Conservation (phyloP, 805 yeast genomes). For the Wickerhamiella kazuoi region DNA sequence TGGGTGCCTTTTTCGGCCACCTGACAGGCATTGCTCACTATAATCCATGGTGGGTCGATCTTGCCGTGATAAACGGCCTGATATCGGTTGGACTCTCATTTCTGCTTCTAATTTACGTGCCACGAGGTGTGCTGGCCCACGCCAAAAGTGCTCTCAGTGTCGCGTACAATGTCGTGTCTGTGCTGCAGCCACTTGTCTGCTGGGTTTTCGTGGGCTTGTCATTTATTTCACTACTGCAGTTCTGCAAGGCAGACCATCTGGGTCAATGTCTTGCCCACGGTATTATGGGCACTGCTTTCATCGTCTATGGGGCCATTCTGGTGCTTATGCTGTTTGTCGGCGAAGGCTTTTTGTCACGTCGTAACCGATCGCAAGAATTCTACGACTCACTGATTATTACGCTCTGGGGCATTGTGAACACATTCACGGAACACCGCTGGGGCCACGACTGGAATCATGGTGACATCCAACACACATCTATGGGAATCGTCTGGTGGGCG, state of each 20-base stretch:
- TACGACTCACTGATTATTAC: constrained; percentile 70
- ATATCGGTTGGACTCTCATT: constrained; percentile 22
- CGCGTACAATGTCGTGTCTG: constrained; percentile 19
- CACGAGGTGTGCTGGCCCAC: constrained; percentile 21
- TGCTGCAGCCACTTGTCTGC: constrained; percentile 32
- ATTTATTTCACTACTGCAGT: constrained; percentile 69
- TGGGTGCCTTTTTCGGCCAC: constrained; percentile 26
- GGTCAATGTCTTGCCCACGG: constrained; percentile 97
- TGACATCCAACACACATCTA: constrained; percentile 85
- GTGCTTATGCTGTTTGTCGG: constrained; percentile 51
- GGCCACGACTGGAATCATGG: constrained; percentile 87
- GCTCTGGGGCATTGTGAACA: constrained; percentile 81
- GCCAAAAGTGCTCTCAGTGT: constrained; percentile 17
- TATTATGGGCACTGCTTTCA: constrained; percentile 83
- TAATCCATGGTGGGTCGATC: constrained; percentile 20
- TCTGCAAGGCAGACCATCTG: constrained; percentile 64
- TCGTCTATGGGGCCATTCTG: constrained; percentile 60
- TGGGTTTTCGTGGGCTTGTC: constrained; percentile 72
- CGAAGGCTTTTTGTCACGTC: constrained; percentile 32
- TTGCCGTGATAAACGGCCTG: constrained; percentile 18
- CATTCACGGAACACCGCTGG: constrained; percentile 96
- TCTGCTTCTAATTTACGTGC: constrained; percentile 22
- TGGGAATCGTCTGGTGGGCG: constrained; percentile 96
- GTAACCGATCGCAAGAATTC: constrained; percentile 56
- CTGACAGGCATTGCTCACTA: constrained; percentile 21